phyloP scores from a whole-genome alignment of 2,329 filamentous ascomycete species.

The Cyphellophora europaea region DNA sequence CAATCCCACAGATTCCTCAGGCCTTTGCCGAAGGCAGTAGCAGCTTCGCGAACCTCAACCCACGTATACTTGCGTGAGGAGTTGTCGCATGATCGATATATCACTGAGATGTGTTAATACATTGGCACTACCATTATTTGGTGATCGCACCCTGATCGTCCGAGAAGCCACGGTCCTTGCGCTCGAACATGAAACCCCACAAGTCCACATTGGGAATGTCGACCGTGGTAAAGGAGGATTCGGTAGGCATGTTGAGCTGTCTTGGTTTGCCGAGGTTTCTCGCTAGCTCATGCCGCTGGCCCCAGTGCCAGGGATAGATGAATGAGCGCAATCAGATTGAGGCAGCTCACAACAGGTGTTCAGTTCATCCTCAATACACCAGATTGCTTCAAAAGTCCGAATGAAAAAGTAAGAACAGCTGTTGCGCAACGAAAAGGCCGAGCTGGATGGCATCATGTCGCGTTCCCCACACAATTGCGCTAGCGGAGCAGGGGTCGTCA shows the following conservation, averaged over 20 bases:
- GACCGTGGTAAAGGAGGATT: conserved; percentile 55
- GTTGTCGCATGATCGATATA: conserved; percentile 29
- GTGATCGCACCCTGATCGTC: conserved; percentile 12
- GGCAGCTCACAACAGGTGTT: no score
- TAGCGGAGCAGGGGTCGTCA: no score
- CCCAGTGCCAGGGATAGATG: no score
- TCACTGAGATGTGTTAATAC: conserved; percentile 9
- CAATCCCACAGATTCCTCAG: conserved; percentile 67
- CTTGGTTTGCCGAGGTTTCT: no score
- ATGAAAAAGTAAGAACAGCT: no score
- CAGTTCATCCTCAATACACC: no score
- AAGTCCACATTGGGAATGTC: conserved; percentile 67
- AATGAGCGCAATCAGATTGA: no score
- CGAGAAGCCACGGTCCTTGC: conserved; percentile 12
- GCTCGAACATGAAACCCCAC: conserved; percentile 51
- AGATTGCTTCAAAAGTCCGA: no score
- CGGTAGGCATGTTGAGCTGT: conserved; percentile 55
- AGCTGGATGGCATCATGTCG: no score
- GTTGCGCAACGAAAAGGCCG: no score
- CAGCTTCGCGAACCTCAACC: conserved; percentile 54
- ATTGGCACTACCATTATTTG: neutral
- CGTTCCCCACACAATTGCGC: no score
- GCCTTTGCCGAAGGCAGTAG: conserved; percentile 68
- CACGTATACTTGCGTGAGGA: conserved; percentile 66
- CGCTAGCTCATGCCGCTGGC: no score